A percentile compares a stretch with the other conserved stretches of the same genome.
phyloP scores from a whole-genome alignment of 192 early-diverging fungal species.

The Ambispora gerdemannii region DNA sequence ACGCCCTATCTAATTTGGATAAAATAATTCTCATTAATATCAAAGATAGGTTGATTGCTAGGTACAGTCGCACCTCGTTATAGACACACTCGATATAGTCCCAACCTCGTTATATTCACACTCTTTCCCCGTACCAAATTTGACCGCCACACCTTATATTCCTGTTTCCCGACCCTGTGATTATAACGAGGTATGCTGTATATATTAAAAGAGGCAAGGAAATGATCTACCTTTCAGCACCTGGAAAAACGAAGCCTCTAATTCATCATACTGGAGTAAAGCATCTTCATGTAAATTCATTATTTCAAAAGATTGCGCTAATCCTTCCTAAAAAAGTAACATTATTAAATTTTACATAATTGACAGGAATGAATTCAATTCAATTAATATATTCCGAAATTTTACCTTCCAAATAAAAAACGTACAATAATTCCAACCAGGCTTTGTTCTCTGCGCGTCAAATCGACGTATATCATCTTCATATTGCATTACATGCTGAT shows the following conservation, averaged over 20 bases:
- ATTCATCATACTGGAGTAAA: conserved; percentile 92
- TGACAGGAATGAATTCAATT: too few species aligned
- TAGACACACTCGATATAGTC: too few species aligned
- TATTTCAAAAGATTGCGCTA: conserved; percentile 82
- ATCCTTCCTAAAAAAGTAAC: conserved; percentile 66
- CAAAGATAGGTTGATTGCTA: conserved; percentile 10
- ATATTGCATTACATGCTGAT: conserved; percentile 73
- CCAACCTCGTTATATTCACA: too few species aligned
- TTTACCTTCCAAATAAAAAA: conserved; percentile 91
- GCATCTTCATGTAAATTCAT: conserved; percentile 88
- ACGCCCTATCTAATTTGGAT: conserved; percentile 58
- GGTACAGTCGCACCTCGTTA: neutral
- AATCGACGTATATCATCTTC: conserved; percentile 87
- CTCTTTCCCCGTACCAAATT: too few species aligned
- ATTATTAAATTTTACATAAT: too few species aligned
- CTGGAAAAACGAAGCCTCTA: conserved; percentile 94
- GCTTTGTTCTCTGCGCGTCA: conserved; percentile 89
- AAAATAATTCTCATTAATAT: conserved; percentile 19
- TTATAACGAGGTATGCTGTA: too few species aligned
- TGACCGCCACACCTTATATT: too few species aligned
- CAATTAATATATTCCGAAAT: too few species aligned
- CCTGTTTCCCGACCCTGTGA: too few species aligned
- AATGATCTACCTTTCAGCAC: conserved; percentile 78
- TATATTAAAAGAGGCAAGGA: too few species aligned
- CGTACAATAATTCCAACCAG: conserved; percentile 99